Conservation (phyloP, 2,329 filamentous ascomycete species). For the Xylariales sp. region DNA sequence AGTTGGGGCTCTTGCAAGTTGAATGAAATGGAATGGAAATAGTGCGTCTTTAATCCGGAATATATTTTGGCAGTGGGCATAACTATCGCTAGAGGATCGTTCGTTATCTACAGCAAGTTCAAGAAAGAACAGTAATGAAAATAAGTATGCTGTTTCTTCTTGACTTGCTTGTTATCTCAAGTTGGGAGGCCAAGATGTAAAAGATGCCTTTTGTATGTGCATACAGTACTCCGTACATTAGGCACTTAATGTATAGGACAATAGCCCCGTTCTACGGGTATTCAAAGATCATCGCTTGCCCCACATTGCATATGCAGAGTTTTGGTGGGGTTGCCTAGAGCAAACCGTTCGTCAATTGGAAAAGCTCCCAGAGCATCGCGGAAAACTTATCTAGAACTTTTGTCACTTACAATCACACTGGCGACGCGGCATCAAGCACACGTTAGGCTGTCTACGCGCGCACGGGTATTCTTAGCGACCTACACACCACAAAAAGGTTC, state of each 20-base stretch:
- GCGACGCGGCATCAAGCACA: conserved; percentile 2
- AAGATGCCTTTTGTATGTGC: no score
- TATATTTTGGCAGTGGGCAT: neutral
- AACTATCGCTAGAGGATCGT: no score
- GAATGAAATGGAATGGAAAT: neutral
- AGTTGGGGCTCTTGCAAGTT: neutral
- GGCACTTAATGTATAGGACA: no score
- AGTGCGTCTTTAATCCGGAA: neutral
- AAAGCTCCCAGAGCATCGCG: conserved; percentile 28
- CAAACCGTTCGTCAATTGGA: conserved; percentile 20
- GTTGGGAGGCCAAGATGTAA: no score
- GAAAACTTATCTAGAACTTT: conserved; percentile 26
- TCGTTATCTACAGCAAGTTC: no score
- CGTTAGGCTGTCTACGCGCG: neutral
- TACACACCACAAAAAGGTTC: neutral
- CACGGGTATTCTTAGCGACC: neutral
- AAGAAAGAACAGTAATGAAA: no score
- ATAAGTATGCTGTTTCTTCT: no score
- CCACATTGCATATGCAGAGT: conserved; percentile 32
- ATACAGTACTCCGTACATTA: no score
- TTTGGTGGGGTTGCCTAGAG: conserved; percentile 33
- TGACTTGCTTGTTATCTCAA: no score
- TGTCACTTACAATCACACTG: neutral
- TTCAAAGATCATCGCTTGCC: neutral
- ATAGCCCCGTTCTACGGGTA: neutral